Percentiles rank a stretch among this genome's conserved stretches.
These are phyloP conservation scores for Ceratobasidium sp. DNA, from an alignment of 1,284 basidiomycete genomes.

Conservation along the genomic window DNA sequence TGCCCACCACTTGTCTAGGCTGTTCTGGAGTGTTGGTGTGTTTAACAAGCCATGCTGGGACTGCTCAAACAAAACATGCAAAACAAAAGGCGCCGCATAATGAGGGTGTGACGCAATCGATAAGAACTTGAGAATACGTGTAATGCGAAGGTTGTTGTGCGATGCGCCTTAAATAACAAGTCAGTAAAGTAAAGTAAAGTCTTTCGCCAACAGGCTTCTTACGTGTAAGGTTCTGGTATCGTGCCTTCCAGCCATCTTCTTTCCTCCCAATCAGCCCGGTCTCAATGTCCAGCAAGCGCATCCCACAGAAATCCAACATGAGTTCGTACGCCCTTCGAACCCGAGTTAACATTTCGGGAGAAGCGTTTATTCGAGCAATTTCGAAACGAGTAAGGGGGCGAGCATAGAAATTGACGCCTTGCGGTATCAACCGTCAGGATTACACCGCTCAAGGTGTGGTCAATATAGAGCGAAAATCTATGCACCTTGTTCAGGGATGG, in stretches of 20 bases:
- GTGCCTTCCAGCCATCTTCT: slow-evolving; percentile 61
- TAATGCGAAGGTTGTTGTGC: slow-evolving; percentile 83
- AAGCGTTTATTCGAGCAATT: slow-evolving; percentile 70
- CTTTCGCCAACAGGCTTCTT: slow-evolving; percentile 57
- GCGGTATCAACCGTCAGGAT: slow-evolving; percentile 53
- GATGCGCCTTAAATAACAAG: slow-evolving; percentile 63
- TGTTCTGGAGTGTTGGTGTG: slow-evolving; percentile 65
- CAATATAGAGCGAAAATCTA: too few relatives aligned
- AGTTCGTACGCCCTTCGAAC: slow-evolving; percentile 73
- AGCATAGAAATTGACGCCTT: slow-evolving; percentile 71
- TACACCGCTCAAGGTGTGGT: too few relatives aligned
- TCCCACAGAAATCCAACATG: slow-evolving; percentile 83
- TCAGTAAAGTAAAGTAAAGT: neutral
- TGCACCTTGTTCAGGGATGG: slow-evolving; percentile 73
- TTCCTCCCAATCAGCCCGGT: slow-evolving; percentile 70
- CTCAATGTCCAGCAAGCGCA: slow-evolving; percentile 69
- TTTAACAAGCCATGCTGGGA: slow-evolving; percentile 71
- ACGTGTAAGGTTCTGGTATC: slow-evolving; percentile 77
- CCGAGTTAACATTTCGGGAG: slow-evolving; percentile 66
- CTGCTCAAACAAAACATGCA: slow-evolving; percentile 78
- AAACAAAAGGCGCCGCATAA: slow-evolving; percentile 74
- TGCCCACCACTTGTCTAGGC: slow-evolving; percentile 84
- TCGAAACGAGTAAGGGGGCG: slow-evolving; percentile 77
- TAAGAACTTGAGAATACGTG: slow-evolving; percentile 81
- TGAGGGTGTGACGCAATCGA: slow-evolving; percentile 76